A percentile compares a stretch with the other conserved stretches of the same genome.
These are phyloP conservation scores for Stentor roeselii DNA, from an alignment of 73 alveolate species.

Conservation along the genomic window DNA sequence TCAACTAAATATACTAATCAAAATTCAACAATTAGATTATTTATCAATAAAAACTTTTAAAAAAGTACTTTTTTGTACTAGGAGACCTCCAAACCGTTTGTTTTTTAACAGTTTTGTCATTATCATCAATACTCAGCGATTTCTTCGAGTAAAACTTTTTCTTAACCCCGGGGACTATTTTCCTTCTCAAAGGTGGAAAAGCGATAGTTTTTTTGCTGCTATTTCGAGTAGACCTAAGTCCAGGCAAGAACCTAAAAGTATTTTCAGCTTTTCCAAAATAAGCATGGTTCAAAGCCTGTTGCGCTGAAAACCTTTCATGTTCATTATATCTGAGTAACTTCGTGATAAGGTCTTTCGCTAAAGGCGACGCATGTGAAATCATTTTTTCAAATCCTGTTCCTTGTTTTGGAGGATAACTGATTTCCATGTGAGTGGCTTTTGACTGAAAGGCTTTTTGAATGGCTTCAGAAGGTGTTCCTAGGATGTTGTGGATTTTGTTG, in stretches of 20 bases:
- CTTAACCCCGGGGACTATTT: not conserved
- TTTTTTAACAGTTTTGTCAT: not conserved
- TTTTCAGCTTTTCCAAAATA: constrained; percentile 66
- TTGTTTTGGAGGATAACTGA: constrained; percentile 74
- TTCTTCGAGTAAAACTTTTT: constrained; percentile 5
- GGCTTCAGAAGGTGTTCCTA: constrained; percentile 90
- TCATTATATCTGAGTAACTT: constrained; percentile 74
- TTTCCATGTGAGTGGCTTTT: constrained; percentile 83
- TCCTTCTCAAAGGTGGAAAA: constrained; percentile 17
- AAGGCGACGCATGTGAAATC: constrained; percentile 58
- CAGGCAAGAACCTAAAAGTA: constrained; percentile 51
- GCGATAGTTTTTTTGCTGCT: constrained; percentile 12
- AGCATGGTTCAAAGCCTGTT: constrained; percentile 77
- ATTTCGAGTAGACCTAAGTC: constrained; percentile 1
- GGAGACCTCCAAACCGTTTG: constrained; percentile 21
- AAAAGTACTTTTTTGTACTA: not conserved
- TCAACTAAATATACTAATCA: too few relatives aligned
- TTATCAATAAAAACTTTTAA: not conserved
- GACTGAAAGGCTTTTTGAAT: constrained; percentile 69
- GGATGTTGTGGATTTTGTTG: constrained; percentile 89
- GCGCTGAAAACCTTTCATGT: constrained; percentile 89
- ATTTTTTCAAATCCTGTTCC: constrained; percentile 86
- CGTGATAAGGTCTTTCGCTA: constrained; percentile 48
- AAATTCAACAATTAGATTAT: not conserved
- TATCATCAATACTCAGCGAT: not conserved